Percentiles rank a stretch among this genome's conserved stretches.
Conservation (phyloP, 495 filamentous ascomycete genomes). For the Penicillium cinerascens region DNA sequence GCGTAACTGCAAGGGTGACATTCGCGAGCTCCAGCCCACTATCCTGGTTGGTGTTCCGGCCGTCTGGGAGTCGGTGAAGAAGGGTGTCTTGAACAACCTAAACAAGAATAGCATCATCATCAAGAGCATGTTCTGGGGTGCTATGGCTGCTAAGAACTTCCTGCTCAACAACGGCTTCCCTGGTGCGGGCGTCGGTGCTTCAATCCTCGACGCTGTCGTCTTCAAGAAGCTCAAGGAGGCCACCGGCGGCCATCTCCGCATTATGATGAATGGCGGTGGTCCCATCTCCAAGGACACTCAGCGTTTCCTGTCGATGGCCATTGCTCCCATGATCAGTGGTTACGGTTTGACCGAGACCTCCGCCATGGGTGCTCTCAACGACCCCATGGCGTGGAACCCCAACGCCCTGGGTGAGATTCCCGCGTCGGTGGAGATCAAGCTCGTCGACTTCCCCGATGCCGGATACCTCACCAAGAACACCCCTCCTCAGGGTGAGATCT, state of each 20-base stretch:
- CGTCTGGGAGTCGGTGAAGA: constrained; percentile 98
- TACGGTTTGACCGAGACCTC: constrained; percentile 95
- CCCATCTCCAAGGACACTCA: constrained; percentile 85
- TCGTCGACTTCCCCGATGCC: constrained; percentile 92
- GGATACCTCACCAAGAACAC: constrained; percentile 84
- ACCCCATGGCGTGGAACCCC: constrained; percentile 85
- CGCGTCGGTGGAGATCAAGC: constrained; percentile 82
- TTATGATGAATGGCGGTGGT: constrained; percentile 84
- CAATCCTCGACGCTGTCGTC: constrained; percentile 68
- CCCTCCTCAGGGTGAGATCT: constrained; percentile 93
- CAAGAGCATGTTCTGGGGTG: constrained; percentile 89
- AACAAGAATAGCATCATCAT: constrained; percentile 68
- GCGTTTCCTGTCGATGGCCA: constrained; percentile 82
- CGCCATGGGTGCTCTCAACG: constrained; percentile 90
- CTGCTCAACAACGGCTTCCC: constrained; percentile 74
- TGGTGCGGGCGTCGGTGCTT: constrained; percentile 58
- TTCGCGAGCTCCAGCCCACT: constrained; percentile 87
- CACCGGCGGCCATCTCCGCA: constrained; percentile 74
- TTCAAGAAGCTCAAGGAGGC: constrained; percentile 93
- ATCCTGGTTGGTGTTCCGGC: constrained; percentile 93
- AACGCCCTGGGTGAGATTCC: constrained; percentile 76
- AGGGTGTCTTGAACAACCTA: constrained; percentile 87
- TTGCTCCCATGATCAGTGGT: constrained; percentile 85
- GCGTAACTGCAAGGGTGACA: constrained; percentile 92
- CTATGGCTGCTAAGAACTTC: constrained; percentile 77